phyloP scores from a whole-genome alignment of 1,139 yeast species.

The Candida glucosophila region DNA sequence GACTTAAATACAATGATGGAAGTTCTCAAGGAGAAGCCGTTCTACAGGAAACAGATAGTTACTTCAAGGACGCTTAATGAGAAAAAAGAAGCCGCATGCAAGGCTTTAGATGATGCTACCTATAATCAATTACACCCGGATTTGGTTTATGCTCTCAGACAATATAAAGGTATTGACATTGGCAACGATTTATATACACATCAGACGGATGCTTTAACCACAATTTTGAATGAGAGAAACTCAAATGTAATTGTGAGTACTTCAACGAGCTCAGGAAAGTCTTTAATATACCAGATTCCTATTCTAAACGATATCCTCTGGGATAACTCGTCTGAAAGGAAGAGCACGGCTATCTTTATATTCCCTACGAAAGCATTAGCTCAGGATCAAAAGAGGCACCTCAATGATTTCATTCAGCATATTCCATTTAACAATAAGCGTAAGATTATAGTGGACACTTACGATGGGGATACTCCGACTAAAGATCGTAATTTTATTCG shows the following conservation, averaged over 20 bases:
- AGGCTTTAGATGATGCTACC: constrained; percentile 23
- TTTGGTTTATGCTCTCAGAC: constrained; percentile 39
- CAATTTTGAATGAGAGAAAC: constrained; percentile 31
- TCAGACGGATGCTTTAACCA: constrained; percentile 68
- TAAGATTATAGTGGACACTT: constrained; percentile 57
- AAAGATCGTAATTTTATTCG: constrained; percentile 45
- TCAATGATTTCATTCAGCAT: constrained; percentile 47
- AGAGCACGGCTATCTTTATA: constrained; percentile 66
- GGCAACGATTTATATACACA: constrained; percentile 59
- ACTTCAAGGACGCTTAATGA: constrained; percentile 17
- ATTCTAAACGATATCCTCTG: constrained; percentile 53
- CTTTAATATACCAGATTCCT: constrained; percentile 84
- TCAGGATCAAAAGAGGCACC: constrained; percentile 84
- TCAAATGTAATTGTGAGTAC: constrained; percentile 77
- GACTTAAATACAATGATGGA: constrained; percentile 32
- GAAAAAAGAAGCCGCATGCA: constrained; percentile 11
- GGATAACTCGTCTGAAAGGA: constrained; percentile 16
- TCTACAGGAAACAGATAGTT: constrained; percentile 55
- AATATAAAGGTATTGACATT: constrained; percentile 38
- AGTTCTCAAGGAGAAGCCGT: constrained; percentile 33
- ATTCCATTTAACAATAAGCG: constrained; percentile 26
- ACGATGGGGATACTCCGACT: constrained; percentile 84
- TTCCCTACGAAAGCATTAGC: constrained; percentile 97
- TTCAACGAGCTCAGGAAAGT: constrained; percentile 92
- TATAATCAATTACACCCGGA: constrained; percentile 29